Percentiles rank a stretch among this genome's conserved stretches.
Evolutionary conservation across 1,139 yeast species (phyloP).

Genomic region (Protomyces inouyei): DNA sequence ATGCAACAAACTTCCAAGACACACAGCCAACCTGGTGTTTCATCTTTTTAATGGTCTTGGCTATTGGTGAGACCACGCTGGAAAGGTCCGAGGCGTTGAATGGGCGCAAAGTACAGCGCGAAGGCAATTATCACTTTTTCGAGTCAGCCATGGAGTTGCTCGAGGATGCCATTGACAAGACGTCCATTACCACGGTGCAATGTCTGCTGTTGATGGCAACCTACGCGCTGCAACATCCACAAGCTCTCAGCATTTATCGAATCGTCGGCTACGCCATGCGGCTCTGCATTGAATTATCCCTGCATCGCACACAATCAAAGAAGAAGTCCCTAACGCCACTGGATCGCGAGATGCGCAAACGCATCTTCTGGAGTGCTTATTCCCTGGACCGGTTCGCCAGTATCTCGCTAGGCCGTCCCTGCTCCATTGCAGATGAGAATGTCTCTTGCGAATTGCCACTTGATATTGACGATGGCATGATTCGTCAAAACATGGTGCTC

Average conservation of each 20-base stretch:
- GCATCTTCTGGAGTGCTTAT: slow-evolving; percentile 34
- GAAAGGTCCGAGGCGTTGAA: slow-evolving; percentile 13
- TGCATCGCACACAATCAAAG: slow-evolving; percentile 20
- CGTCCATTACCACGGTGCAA: slow-evolving; percentile 18
- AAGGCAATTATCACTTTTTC: slow-evolving; percentile 6
- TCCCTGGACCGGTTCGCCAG: slow-evolving; percentile 33
- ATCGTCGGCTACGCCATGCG: slow-evolving; percentile 24
- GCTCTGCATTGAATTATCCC: slow-evolving; percentile 18
- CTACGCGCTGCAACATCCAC: slow-evolving; percentile 22
- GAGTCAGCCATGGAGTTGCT: slow-evolving; percentile 20
- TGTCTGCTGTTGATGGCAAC: slow-evolving; percentile 10
- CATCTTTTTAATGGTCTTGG: slow-evolving; percentile 18
- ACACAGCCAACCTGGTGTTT: slow-evolving; percentile 17
- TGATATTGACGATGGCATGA: slow-evolving; percentile 28
- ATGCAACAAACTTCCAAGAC: slow-evolving; percentile 6
- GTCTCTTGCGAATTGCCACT: slow-evolving; percentile 28
- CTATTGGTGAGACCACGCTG: slow-evolving; percentile 22
- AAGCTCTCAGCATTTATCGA: slow-evolving; percentile 14
- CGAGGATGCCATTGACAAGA: slow-evolving; percentile 10
- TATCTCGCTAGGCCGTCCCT: slow-evolving; percentile 34
- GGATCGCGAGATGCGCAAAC: slow-evolving; percentile 33
- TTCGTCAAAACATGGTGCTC: slow-evolving; percentile 12
- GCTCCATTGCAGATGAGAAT: slow-evolving; percentile 33
- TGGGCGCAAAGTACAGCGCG: background rate
- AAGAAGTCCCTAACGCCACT: slow-evolving; percentile 17